Percentiles rank a stretch among this genome's conserved stretches.
These are phyloP conservation scores for Trichoderma asperelloides DNA, from an alignment of 495 filamentous ascomycete genomes.

Conservation along the genomic window DNA sequence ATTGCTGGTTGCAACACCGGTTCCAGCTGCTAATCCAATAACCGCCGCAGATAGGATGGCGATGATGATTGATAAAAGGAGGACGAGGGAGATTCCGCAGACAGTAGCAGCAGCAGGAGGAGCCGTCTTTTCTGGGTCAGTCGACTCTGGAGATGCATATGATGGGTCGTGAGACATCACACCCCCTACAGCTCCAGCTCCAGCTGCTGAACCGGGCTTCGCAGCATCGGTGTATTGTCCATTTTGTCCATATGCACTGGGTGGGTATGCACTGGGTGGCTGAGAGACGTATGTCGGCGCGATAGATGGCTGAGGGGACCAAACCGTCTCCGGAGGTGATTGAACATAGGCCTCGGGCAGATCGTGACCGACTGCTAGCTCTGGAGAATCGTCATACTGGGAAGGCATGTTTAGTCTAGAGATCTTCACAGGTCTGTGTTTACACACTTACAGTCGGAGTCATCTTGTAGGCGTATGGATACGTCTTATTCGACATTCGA, in stretches of 20 bases:
- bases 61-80: constrained; percentile 33
- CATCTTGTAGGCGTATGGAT: constrained; percentile 17
- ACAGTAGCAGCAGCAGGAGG: not conserved
- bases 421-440: not conserved
- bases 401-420: not conserved
- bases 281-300: not conserved
- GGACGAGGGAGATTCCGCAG: constrained; percentile 19
- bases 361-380: not conserved
- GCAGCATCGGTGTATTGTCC: not conserved
- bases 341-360: not conserved
- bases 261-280: not conserved
- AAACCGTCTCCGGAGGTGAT: not conserved
- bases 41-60: constrained; percentile 31
- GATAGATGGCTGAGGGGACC: not conserved
- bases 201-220: not conserved
- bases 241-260: not conserved
- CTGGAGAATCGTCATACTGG: not conserved
- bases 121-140: not conserved
- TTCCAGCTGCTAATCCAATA: constrained; percentile 35
- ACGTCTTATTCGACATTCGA: constrained; percentile 13
- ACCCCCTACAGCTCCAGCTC: not conserved
- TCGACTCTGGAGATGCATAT: not conserved
- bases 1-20: constrained; percentile 30
- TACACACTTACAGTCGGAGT: constrained; percentile 14
- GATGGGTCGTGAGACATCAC: not conserved